Conservation (phyloP, 805 yeast genomes). For the Saturnispora ahearnii region DNA sequence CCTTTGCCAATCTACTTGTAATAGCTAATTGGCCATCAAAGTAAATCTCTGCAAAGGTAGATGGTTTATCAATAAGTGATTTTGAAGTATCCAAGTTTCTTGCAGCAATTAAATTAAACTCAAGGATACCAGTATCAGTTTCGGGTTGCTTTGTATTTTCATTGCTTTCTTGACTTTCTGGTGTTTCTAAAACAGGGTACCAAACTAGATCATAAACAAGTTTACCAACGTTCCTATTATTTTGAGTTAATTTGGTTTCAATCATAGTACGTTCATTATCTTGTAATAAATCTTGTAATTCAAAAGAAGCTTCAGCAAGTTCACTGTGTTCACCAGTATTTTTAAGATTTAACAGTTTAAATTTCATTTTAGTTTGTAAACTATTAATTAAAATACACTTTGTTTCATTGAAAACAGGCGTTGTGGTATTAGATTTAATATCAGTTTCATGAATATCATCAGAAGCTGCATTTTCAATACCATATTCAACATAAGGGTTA, state of each 20-base stretch:
- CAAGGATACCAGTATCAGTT: slow-evolving; percentile 67
- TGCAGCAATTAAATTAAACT: slow-evolving; percentile 53
- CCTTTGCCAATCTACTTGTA: slow-evolving; percentile 51
- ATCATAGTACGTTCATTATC: slow-evolving; percentile 36
- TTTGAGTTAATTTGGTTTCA: slow-evolving; percentile 35
- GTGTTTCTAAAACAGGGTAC: slow-evolving; percentile 35
- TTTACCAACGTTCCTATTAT: slow-evolving; percentile 50
- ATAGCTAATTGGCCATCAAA: slow-evolving; percentile 49
- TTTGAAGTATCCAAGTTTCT: slow-evolving; percentile 43
- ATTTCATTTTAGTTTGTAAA: slow-evolving; percentile 46
- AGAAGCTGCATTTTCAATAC: slow-evolving; percentile 30
- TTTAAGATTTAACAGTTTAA: slow-evolving; percentile 45
- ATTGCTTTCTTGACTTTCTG: slow-evolving; percentile 36
- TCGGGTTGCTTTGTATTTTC: slow-evolving; percentile 45
- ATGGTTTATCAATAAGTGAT: slow-evolving; percentile 43
- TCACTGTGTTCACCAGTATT: slow-evolving; percentile 47
- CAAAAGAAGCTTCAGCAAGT: slow-evolving; percentile 43
- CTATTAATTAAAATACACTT: slow-evolving; percentile 48
- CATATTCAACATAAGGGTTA: slow-evolving; percentile 38
- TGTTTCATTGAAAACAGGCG: slow-evolving; percentile 62
- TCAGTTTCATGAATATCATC: slow-evolving; percentile 35
- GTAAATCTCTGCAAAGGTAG: slow-evolving; percentile 62
- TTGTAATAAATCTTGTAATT: slow-evolving; percentile 53
- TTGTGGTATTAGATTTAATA: slow-evolving; percentile 44
- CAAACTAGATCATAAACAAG: slow-evolving; percentile 49